Base-by-base conservation (phyloP, 2,329 filamentous ascomycete genomes). In the Hypoxylon sp. region DNA sequence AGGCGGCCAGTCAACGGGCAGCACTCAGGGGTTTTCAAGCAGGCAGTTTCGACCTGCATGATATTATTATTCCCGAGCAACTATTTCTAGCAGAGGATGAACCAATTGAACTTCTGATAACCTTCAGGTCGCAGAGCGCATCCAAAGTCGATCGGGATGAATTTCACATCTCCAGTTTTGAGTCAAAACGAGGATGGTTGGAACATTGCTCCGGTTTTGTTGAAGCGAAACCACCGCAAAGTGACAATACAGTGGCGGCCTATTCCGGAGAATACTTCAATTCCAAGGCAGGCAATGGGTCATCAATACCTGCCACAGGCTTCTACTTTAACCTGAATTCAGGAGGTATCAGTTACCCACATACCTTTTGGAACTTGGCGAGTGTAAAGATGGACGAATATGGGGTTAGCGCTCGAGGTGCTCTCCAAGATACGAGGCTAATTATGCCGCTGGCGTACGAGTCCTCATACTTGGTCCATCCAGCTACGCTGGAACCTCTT, bases 271-370 rank as follows among this genome's bases (percentile, higher is more conserved):
- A 79, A 1, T 81, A 82, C 1, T 80, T 2, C 69, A 74, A 3
- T 82, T 82, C 65, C 79, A 81, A 4, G 56, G 72, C 7, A 74
- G 83, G 71, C 77, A 81, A 72, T 79, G 80, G 13, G 58, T 82
- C 10, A 73, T 78, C 33, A 75, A 80, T 61, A 79, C 79, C 66
- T 75, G 68, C 62, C 10, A 51, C 69, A 6, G 61, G 58, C 6
- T 69, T 72, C 46, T 74, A 74, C 25, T 68, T 66, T 37, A 72
- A 73, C 30, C 35, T 73, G 14, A 63, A 46, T 53, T 30, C 63
- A 3, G 31, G 61, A 6, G 72, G 72, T 33, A 71, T 69, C 13
- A 61, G 61, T 3, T 72, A 69, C 27, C 71, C 71, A 17, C 66
- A 69, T 77, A 27, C 66, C 56, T 72, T 73, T 46, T 73, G 71